phyloP scores from a whole-genome alignment of 1,284 basidiomycete genomes.

The Schizophyllum amplum region DNA sequence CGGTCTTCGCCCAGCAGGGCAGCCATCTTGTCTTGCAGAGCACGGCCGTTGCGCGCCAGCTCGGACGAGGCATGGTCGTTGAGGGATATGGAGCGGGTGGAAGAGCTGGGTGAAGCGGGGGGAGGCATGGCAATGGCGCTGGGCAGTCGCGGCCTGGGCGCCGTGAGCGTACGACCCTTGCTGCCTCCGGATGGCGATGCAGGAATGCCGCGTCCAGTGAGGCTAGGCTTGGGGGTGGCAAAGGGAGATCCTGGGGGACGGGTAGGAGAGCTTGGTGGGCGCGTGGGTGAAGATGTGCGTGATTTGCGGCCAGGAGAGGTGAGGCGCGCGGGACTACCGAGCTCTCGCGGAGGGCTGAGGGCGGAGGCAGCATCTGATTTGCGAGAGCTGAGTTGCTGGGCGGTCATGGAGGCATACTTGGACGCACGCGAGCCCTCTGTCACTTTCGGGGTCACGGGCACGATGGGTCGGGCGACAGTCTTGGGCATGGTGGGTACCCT shows the following conservation, averaged over 20 bases:
- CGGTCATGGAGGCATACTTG: conserved; percentile 77
- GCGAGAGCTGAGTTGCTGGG: conserved; percentile 62
- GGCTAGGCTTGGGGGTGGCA: conserved; percentile 51
- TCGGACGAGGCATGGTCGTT: conserved; percentile 27
- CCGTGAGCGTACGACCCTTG: conserved; percentile 39
- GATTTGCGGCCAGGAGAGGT: conserved; percentile 19
- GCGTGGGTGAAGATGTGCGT: conserved; percentile 28
- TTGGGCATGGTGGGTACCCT: conserved; percentile 23
- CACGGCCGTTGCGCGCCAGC: conserved; percentile 31
- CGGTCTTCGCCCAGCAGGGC: conserved; percentile 28
- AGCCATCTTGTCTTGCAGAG: conserved; percentile 46
- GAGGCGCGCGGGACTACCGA: conserved; percentile 30
- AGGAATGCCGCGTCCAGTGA: conserved; percentile 24
- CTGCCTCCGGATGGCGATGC: conserved; percentile 32
- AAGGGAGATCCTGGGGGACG: conserved; percentile 44
- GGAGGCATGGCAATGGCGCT: conserved; percentile 74
- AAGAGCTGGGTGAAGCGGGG: conserved; percentile 48
- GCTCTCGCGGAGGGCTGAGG: conserved; percentile 17
- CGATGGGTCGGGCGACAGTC: conserved; percentile 21
- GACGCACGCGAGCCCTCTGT: conserved; percentile 79
- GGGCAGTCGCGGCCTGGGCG: conserved; percentile 58
- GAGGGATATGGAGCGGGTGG: conserved; percentile 21
- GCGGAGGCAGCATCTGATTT: conserved; percentile 18
- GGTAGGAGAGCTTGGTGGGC: conserved; percentile 32
- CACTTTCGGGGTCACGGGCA: conserved; percentile 31